phyloP scores from a whole-genome alignment of 495 filamentous ascomycete species.

The Hypoxylon intermedium region DNA sequence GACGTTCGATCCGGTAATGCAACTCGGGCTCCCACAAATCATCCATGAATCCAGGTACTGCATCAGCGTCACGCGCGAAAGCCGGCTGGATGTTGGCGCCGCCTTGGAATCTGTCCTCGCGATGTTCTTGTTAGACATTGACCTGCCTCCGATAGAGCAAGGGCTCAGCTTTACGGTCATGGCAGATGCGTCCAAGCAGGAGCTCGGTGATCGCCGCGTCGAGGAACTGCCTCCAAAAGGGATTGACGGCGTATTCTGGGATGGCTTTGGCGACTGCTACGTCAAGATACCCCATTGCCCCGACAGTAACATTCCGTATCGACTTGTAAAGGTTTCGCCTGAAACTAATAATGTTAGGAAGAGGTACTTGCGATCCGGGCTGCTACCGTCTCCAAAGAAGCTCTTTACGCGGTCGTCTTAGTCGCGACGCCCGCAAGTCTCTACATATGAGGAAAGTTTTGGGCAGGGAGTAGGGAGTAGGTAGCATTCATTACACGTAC shows the following conservation, averaged over 20 bases:
- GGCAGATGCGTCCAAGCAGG: slow-evolving; percentile 28
- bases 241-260: slow-evolving; percentile 25
- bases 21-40: slow-evolving; percentile 4
- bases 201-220: slow-evolving; percentile 7
- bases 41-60: slow-evolving; percentile 26
- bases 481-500: too few relatives aligned
- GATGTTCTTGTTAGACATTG: too few relatives aligned
- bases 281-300: slow-evolving; percentile 13
- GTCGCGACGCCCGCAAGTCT: neutral
- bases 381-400: slow-evolving; percentile 28
- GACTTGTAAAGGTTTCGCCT: slow-evolving; percentile 33
- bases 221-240: slow-evolving; percentile 12
- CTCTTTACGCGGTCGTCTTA: neutral
- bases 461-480: too few relatives aligned
- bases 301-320: neutral
- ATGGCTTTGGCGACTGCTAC: slow-evolving; percentile 40
- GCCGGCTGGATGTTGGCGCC: too few relatives aligned
- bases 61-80: slow-evolving; percentile 15
- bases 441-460: too few relatives aligned
- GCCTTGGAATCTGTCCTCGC: too few relatives aligned
- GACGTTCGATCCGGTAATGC: slow-evolving; percentile 39
- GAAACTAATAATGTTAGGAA: slow-evolving; percentile 28
- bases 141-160: too few relatives aligned
- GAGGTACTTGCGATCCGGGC: slow-evolving; percentile 29
- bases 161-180: slow-evolving; percentile 21